Conservation (phyloP, 2,329 filamentous ascomycete species). For the Thyridium curvatum region DNA sequence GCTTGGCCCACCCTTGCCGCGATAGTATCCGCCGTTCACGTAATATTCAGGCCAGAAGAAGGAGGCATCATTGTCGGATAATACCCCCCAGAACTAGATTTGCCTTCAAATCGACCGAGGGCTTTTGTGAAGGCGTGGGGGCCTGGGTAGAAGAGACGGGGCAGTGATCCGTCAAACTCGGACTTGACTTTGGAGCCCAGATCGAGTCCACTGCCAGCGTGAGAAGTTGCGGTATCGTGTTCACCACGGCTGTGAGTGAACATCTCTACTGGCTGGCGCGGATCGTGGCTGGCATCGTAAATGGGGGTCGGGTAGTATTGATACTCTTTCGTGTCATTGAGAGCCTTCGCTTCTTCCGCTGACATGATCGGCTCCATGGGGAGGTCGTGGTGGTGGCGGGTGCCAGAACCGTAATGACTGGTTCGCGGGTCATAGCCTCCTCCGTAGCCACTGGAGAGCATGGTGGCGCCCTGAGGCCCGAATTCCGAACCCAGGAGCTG, state of each 20-base stretch:
- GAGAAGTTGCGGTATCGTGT: slow-evolving; percentile 21
- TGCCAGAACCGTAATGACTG: slow-evolving; percentile 31
- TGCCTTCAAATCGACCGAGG: slow-evolving; percentile 48
- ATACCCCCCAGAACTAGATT: slow-evolving; percentile 42
- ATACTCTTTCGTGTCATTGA: slow-evolving; percentile 43
- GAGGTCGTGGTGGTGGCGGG: slow-evolving; percentile 41
- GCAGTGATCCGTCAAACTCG: slow-evolving; percentile 39
- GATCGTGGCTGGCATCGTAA: slow-evolving; percentile 40
- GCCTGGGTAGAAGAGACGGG: slow-evolving; percentile 39
- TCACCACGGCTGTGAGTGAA: slow-evolving; percentile 31
- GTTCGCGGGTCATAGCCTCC: slow-evolving; percentile 32
- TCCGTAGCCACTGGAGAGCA: slow-evolving; percentile 31
- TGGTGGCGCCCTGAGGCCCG: slow-evolving; percentile 24
- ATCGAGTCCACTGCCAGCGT: slow-evolving; percentile 11
- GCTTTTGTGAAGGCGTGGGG: slow-evolving; percentile 27
- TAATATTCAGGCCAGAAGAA: slow-evolving; percentile 39
- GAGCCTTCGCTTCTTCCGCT: slow-evolving; percentile 43
- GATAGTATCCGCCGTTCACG: too few species aligned
- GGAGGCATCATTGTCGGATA: slow-evolving; percentile 44
- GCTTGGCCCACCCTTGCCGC: too few species aligned
- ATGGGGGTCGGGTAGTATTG: slow-evolving; percentile 47
- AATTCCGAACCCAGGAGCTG: slow-evolving; percentile 33
- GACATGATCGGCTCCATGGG: slow-evolving; percentile 44
- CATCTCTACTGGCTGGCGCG: slow-evolving; percentile 40
- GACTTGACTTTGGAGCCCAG: slow-evolving; percentile 38